These are phyloP conservation scores for Nicotiana otophora DNA, from an alignment of 257 asterid genomes.

Conservation along the genomic window DNA sequence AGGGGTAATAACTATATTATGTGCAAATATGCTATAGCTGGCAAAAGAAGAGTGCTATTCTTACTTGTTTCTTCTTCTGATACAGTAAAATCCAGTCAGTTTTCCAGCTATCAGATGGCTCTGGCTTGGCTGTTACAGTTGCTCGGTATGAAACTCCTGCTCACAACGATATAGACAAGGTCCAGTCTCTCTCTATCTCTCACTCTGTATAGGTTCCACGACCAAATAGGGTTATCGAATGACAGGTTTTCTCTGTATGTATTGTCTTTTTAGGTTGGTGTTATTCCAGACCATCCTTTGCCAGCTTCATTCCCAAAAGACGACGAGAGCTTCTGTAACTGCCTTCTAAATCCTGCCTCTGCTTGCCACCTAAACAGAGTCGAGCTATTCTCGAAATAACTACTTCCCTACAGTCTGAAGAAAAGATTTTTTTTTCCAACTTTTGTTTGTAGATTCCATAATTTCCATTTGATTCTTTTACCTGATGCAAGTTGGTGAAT, in stretches of 20 bases:
- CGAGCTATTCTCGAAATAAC: slow-evolving; percentile 53
- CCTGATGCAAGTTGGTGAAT: neutral
- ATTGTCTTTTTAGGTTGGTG: slow-evolving; percentile 54
- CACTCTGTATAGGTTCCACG: neutral
- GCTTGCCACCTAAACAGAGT: slow-evolving; percentile 67
- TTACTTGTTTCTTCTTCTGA: slow-evolving; percentile 7
- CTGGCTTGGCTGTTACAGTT: slow-evolving; percentile 91
- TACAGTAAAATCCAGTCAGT: slow-evolving; percentile 94
- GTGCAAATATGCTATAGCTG: neutral
- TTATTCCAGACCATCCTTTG: slow-evolving; percentile 74
- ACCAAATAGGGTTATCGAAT: neutral
- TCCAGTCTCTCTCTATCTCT: slow-evolving; percentile 21
- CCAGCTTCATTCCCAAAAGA: slow-evolving; percentile 87
- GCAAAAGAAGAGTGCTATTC: neutral
- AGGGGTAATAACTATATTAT: slow-evolving; percentile 52
- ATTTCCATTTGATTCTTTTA: slow-evolving; percentile 22
- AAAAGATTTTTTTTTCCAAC: neutral
- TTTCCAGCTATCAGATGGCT: slow-evolving; percentile 92
- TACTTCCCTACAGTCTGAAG: neutral
- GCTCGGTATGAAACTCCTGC: slow-evolving; percentile 98
- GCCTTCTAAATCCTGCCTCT: slow-evolving; percentile 72
- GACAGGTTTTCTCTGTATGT: neutral
- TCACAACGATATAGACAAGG: slow-evolving; percentile 92
- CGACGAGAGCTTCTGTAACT: slow-evolving; percentile 73
- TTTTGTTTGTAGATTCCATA: neutral